Conservation (phyloP, 2,329 filamentous ascomycete genomes). For the Thelonectria rubi region DNA sequence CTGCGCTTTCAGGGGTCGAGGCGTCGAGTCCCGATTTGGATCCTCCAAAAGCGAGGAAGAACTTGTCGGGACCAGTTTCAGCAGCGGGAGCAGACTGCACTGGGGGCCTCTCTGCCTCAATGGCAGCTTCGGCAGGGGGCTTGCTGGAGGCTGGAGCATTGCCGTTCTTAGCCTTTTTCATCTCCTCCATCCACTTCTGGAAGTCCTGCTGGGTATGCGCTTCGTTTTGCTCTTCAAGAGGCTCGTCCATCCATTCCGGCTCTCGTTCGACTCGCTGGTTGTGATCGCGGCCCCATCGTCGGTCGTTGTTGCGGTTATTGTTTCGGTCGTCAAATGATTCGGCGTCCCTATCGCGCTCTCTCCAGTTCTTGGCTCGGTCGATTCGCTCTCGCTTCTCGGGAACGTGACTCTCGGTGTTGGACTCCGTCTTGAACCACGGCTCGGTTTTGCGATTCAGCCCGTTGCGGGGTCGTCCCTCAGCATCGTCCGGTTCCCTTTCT, state of each 20-base stretch:
- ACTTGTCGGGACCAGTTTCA: constrained; percentile 77
- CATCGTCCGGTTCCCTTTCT: constrained; percentile 62
- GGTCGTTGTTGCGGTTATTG: constrained; percentile 56
- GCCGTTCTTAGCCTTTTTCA: constrained; percentile 73
- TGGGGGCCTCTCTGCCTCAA: constrained; percentile 62
- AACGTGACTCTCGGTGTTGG: constrained; percentile 44
- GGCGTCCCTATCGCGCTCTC: constrained; percentile 59
- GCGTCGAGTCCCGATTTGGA: constrained; percentile 54
- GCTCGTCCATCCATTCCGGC: constrained; percentile 89
- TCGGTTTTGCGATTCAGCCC: constrained; percentile 72
- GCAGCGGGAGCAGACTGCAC: constrained; percentile 69
- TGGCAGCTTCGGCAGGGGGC: constrained; percentile 45
- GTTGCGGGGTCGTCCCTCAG: constrained; percentile 69
- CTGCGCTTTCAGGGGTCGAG: constrained; percentile 60
- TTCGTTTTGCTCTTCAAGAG: constrained; percentile 73
- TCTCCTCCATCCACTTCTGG: constrained; percentile 91
- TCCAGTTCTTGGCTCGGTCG: constrained; percentile 68
- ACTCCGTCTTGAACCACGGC: constrained; percentile 77
- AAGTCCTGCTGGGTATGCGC: constrained; percentile 89
- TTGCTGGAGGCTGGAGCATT: constrained; percentile 50
- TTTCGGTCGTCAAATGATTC: constrained; percentile 65
- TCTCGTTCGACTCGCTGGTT: constrained; percentile 76
- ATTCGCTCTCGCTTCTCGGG: constrained; percentile 62
- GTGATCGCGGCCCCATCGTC: constrained; percentile 66
- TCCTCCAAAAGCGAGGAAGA: constrained; percentile 71